These are phyloP conservation scores for Paramecium octaurelia DNA, from an alignment of 73 alveolate genomes.

Conservation along the genomic window DNA sequence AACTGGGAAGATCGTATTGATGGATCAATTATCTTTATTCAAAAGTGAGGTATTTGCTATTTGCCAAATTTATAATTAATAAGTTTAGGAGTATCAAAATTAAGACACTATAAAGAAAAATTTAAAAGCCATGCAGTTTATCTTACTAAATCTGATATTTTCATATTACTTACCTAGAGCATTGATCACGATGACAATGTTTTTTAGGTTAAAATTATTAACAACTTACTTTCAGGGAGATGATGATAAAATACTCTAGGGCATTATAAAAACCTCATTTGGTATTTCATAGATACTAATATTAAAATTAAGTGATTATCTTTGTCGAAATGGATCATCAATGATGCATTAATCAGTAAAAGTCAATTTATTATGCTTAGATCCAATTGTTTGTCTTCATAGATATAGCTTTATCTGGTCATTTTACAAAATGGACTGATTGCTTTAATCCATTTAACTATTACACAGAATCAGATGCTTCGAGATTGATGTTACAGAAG, in stretches of 20 bases:
- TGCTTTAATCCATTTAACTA: not conserved
- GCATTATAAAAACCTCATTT: not conserved
- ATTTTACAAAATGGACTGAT: not conserved
- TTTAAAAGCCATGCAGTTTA: not conserved
- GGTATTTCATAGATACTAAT: not conserved
- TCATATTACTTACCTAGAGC: not conserved
- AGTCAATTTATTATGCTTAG: not conserved
- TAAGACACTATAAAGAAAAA: not conserved
- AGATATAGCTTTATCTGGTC: not conserved
- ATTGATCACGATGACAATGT: not conserved
- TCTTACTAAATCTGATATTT: not conserved
- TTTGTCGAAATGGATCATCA: not conserved
- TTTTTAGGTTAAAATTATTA: not conserved
- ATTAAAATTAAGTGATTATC: not conserved
- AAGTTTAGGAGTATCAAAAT: not conserved
- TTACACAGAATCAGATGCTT: not conserved
- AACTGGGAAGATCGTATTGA: not conserved
- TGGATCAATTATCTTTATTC: not conserved
- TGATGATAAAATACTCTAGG: not conserved
- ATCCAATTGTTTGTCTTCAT: not conserved
- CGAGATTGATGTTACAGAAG: not conserved
- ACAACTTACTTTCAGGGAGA: not conserved
- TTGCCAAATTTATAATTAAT: not conserved
- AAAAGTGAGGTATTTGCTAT: not conserved
- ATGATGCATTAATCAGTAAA: not conserved